Evolutionary conservation across 768 basidiomycete species (phyloP), one percentile per base, ranked within the genome.

Genomic region (Royoungia palumana): DNA sequence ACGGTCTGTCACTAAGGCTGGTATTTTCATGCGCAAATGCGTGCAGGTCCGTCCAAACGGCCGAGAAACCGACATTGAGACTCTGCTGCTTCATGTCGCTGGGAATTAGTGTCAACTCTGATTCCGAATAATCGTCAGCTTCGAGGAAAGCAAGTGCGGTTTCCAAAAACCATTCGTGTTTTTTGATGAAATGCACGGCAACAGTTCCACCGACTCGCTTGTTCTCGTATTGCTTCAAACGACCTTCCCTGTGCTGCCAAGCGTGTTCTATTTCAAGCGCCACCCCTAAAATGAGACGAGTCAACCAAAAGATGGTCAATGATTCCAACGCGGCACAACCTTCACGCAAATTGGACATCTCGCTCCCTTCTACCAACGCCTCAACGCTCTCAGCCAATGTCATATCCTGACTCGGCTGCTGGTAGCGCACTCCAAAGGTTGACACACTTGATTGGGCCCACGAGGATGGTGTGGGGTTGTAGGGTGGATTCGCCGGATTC

Each of bases 131-230:
- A 50, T 91, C 85, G 25, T 84, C 80, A n/a, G 83, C 80, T 45
- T 88, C 90, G 24, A 97, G 73, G 21, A 99, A 73, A 16, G 92
- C 93, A 11, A 93, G 70, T 11, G 92, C 90, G 6, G 94, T 90
- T 72, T 99, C 95, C 57, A 94, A 68, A 70, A 89, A 97, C 95
- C 95, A 99, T 72, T 89, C 87, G 55, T 90, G 83, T 66, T 91
- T 87, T 82, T 97, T 99, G 76, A 99, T 87, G 65, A 91, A 97
- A 71, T 99, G 95, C 44, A 99, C 93, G 19, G 93, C 89, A 39
- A 94, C 79, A 3, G 95, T 99, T 6, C 95, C 96, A 4, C 95
- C 95, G 9, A 92, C 80, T 19, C 87, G 83, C 50, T 78, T 72
- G 38, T 75, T 75, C 55, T 82, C 76, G 60, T 89, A 89, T 39